Percentiles rank a stretch among this genome's conserved stretches.
Evolutionary conservation across 768 basidiomycete genomes (phyloP).

Genomic region (Amanita pseudoporphyria): DNA sequence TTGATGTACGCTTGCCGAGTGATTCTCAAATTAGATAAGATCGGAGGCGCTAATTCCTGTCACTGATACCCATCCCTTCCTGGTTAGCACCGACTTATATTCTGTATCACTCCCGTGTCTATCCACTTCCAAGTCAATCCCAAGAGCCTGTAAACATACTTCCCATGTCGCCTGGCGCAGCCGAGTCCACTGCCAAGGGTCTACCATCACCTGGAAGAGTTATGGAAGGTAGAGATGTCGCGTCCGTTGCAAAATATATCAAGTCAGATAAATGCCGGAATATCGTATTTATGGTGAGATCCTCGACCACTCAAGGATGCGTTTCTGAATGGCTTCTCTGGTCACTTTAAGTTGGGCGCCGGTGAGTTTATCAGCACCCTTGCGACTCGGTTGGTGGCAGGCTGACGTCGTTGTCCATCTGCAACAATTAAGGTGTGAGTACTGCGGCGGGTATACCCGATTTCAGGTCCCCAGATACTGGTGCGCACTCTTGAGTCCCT

Average conservation of each 20-base stretch:
- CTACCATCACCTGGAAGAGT: neutral
- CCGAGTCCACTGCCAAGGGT: neutral
- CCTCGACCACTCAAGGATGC: neutral
- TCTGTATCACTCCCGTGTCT: too few species aligned
- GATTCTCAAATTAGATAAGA: too few species aligned
- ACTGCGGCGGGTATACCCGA: slow-evolving; percentile 84
- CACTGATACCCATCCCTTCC: too few species aligned
- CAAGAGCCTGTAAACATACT: too few species aligned
- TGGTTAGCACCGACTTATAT: too few species aligned
- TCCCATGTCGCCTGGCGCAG: neutral
- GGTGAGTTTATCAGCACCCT: slow-evolving; percentile 29
- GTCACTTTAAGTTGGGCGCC: slow-evolving; percentile 46
- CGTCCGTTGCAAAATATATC: slow-evolving; percentile 55
- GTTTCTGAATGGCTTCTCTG: neutral
- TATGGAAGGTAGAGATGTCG: slow-evolving; percentile 20
- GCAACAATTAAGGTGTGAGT: slow-evolving; percentile 43
- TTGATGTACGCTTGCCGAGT: too few species aligned
- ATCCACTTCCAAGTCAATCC: too few species aligned
- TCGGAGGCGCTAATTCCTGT: too few species aligned
- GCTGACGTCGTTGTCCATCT: neutral
- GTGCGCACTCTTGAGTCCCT: slow-evolving; percentile 21
- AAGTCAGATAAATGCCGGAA: slow-evolving; percentile 58
- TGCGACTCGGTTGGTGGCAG: neutral
- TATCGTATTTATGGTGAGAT: slow-evolving; percentile 62
- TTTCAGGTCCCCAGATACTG: slow-evolving; percentile 81